Base-by-base conservation (phyloP, 2,329 filamentous ascomycete species). In the Cercospora sp. region DNA sequence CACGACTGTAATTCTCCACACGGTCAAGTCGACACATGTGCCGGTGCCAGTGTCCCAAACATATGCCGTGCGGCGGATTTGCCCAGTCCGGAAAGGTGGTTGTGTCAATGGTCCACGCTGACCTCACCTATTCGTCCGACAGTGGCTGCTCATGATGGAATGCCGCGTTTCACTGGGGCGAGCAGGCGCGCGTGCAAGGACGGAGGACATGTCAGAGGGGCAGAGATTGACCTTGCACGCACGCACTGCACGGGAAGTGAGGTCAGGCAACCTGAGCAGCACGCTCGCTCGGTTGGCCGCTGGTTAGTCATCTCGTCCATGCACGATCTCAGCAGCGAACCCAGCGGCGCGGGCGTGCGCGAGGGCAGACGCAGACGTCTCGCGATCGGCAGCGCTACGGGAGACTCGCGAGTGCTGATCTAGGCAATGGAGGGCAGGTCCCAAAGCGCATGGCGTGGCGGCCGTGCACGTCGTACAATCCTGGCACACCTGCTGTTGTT, bases 221-320 rank as follows among this genome's bases (percentile, higher is more conserved):
- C 33, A 39, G 33, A 39, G 33, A 39, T 39, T 16, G 33, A 39
- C 33, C 33, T 39, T 39, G 33, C 33, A 39, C 13, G 33, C 33
- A 39, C 13, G 5, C 33, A 39, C 13, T 33, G 53, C 55, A 60
- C 30, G 28, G 66, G 63, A 30, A 51, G 63, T 59, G 63, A 48
- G 59, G 51, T 45, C 28, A 53, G 28, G 48, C 51, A 63, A 68
- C 62, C 66, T 58, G 66, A 60, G 59, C 48, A 58, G 28, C 58
- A 31, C 20, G 58, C 28, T 58, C 55, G 58, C 16, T 65, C 59
- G 57, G 60, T 23, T 51, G 45, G 45, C 45, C 45, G 26, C 3
- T n/a, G 53, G 53, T 58, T 58, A 58, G 53, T 58, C 53, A 58
- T 58, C 26, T 58, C n/a, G 26, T 10, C 13, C 53, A 33, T 30